Evolutionary conservation across 2,329 filamentous ascomycete genomes (phyloP).

Genomic region (Pestalotiopsis fici): DNA sequence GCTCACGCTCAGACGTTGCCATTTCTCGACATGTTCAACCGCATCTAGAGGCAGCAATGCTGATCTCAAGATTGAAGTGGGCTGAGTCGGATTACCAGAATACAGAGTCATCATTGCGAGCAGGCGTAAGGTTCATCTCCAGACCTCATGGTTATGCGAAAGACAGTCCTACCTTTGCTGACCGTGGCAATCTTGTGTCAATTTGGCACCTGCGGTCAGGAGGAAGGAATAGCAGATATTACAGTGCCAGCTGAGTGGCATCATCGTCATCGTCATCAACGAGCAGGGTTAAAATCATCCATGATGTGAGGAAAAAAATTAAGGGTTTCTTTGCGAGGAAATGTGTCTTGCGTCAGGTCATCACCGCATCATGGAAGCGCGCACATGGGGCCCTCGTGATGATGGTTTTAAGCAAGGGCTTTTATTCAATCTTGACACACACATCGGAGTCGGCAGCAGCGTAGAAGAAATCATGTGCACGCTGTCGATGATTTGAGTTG

Average conservation of each 20-base stretch:
- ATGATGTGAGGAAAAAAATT: background rate
- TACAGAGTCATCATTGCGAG: conserved; percentile 6
- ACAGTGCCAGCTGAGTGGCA: too few relatives aligned
- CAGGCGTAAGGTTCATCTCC: background rate
- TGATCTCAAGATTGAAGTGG: background rate
- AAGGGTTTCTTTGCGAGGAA: background rate
- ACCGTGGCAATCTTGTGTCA: background rate
- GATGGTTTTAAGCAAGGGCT: conserved; percentile 68
- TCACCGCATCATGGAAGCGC: conserved; percentile 66
- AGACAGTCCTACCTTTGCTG: background rate
- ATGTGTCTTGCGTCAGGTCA: conserved; percentile 68
- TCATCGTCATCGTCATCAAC: too few relatives aligned
- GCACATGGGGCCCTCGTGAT: conserved; percentile 63
- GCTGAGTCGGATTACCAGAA: conserved; percentile 9
- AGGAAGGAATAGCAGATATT: background rate
- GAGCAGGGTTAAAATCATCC: background rate
- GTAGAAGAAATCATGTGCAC: conserved; percentile 28
- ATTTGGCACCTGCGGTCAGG: background rate
- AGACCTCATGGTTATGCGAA: background rate
- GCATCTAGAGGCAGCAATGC: background rate
- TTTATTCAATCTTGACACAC: conserved; percentile 59
- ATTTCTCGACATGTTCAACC: conserved; percentile 7
- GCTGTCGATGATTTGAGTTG: conserved; percentile 45
- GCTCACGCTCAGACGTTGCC: conserved; percentile 5
- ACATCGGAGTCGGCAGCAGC: conserved; percentile 53